Conservation (phyloP, 2,329 filamentous ascomycete species). For the Parafenestella ontariensis region DNA sequence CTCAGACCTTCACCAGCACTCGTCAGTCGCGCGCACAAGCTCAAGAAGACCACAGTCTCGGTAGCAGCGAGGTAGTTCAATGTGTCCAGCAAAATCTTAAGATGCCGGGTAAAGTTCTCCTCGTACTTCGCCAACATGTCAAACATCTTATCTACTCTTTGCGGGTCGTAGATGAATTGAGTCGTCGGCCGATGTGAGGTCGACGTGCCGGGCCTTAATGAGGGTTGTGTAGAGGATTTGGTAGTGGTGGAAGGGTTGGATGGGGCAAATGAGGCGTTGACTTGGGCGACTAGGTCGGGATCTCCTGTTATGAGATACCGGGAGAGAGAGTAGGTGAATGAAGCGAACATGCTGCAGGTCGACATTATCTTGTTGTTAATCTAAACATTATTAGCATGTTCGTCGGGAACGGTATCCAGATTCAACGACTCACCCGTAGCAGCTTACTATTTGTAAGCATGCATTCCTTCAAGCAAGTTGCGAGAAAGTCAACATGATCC, state of each 20-base stretch:
- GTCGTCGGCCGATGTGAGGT: constrained; percentile 29
- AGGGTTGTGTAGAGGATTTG: constrained; percentile 16
- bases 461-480: constrained; percentile 97
- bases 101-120: constrained; percentile 86
- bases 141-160: constrained; percentile 75
- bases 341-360: constrained; percentile 92
- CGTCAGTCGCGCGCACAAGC: constrained; percentile 81
- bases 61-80: constrained; percentile 97
- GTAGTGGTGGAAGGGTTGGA: constrained; percentile 4
- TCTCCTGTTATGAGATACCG: constrained; percentile 85
- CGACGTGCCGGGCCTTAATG: constrained; percentile 15
- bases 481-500: constrained; percentile 96
- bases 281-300: constrained; percentile 70
- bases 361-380: constrained; percentile 98
- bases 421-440: constrained; percentile 69
- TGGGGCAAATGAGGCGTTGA: constrained; percentile 62
- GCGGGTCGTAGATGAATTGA: constrained; percentile 61
- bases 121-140: constrained; percentile 93
- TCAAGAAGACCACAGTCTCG: constrained; percentile 92
- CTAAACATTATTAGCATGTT: constrained; percentile 55
- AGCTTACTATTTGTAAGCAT: constrained; percentile 98
- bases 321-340: constrained; percentile 85
- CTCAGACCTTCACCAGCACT: constrained; percentile 75
- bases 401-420: neutral
- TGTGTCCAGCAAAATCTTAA: constrained; percentile 93